Conservation (phyloP, 2,329 filamentous ascomycete genomes). For the Thermoascus crustaceus region DNA sequence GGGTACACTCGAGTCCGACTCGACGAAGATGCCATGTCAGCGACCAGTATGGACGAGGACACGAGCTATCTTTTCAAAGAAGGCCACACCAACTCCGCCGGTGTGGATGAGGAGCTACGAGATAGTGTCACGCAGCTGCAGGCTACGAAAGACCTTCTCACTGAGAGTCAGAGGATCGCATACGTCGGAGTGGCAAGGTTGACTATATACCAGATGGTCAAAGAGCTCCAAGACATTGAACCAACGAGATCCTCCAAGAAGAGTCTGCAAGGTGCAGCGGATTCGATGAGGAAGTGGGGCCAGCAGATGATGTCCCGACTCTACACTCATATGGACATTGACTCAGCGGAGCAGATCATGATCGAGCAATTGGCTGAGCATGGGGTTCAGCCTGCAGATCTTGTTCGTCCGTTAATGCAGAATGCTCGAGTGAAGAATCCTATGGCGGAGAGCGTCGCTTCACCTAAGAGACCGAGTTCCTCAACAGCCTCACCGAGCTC, state of each 20-base stretch:
- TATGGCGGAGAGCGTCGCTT: constrained; percentile 50
- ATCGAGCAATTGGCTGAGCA: constrained; percentile 94
- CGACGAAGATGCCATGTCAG: constrained; percentile 88
- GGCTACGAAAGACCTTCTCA: constrained; percentile 89
- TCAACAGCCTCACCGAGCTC: constrained; percentile 22
- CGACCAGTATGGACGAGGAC: constrained; percentile 94
- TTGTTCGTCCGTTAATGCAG: constrained; percentile 79
- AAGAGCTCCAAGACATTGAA: constrained; percentile 55
- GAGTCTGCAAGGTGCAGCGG: constrained; percentile 57
- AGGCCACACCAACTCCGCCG: constrained; percentile 53
- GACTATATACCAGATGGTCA: constrained; percentile 68
- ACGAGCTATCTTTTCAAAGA: constrained; percentile 92
- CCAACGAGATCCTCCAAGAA: constrained; percentile 62
- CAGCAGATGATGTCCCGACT: constrained; percentile 97
- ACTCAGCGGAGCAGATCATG: constrained; percentile 83
- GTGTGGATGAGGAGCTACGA: constrained; percentile 64
- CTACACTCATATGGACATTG: constrained; percentile 96
- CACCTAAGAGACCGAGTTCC: constrained; percentile 31
- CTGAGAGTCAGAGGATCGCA: constrained; percentile 89
- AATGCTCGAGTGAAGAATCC: constrained; percentile 92
- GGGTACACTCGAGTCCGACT: constrained; percentile 93
- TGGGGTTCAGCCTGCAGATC: constrained; percentile 73
- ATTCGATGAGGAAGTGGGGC: constrained; percentile 87
- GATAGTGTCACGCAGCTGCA: constrained; percentile 87
- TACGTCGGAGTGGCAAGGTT: constrained; percentile 87